These are phyloP conservation scores for Henningerozyma blattae DNA, from an alignment of 805 yeast genomes.

Conservation along the genomic window DNA sequence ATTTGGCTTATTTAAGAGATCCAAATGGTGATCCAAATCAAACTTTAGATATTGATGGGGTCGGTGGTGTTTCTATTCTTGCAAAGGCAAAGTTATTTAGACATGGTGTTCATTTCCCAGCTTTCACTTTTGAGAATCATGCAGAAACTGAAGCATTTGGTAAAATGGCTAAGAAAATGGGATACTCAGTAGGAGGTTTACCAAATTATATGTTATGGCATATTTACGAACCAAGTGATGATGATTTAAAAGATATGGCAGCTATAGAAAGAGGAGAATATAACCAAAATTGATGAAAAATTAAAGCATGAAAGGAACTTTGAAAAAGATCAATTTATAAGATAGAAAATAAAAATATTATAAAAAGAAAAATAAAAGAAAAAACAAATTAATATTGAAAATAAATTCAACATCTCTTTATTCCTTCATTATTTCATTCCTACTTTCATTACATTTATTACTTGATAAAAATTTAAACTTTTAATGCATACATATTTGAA, in stretches of 20 bases:
- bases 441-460: no score
- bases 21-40: conserved; percentile 92
- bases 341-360: no score
- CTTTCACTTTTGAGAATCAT: conserved; percentile 88
- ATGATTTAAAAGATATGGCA: conserved; percentile 62
- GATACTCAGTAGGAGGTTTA: conserved; percentile 73
- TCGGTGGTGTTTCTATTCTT: conserved; percentile 92
- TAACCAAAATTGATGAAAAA: background rate
- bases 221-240: conserved; percentile 80
- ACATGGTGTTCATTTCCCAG: conserved; percentile 89
- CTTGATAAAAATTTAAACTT: no score
- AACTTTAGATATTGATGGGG: conserved; percentile 89
- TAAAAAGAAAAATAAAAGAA: no score
- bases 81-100: conserved; percentile 80
- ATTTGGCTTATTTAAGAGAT: conserved; percentile 85
- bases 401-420: no score
- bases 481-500: no score
- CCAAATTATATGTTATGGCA: conserved; percentile 91
- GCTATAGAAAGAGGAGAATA: conserved; percentile 47
- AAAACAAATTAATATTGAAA: no score
- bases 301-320: no score
- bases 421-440: no score
- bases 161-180: conserved; percentile 33
- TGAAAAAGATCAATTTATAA: no score
- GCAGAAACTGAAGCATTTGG: conserved; percentile 71